Base-by-base conservation (phyloP, 2,329 filamentous ascomycete genomes). In the Aspergillus terreus region DNA sequence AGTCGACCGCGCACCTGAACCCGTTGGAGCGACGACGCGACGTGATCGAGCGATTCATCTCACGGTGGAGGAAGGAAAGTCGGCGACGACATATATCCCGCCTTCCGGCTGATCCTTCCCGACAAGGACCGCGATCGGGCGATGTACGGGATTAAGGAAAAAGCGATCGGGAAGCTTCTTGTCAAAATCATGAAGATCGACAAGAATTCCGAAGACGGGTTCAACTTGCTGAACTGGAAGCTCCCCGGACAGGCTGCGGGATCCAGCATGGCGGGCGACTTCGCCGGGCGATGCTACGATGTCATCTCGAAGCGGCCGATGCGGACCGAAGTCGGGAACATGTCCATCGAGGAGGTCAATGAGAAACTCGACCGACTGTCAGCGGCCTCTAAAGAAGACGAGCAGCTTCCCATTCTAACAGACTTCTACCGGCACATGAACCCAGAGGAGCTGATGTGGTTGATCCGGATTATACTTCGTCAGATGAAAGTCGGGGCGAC, bases 121-220 rank as follows among this genome's bases (percentile, higher is more conserved):
- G 90, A 95, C 63, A 95, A 95, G 66, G 94, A 99, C 65, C 84
- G 91, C 36, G 91, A 97, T 63, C 83, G 94, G 44, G 87, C 88
- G 15, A 91, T 96, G 77, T 99, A 97, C 64, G 90, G 92, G 1
- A 77, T 99, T 38, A 97, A 97, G 67, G 94, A 99, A 75, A 92
- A 87, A 67, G 83, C 86, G 4, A 91, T 99, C 53, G 92, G 87
- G 9, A 96, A 91, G 66, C 75, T 97, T 17, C 77, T 97, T n/a
- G 88, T 96, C 52, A 92, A 91, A 66, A 81, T 96, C 36, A 87
- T 96, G 78, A 92, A 92, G 66, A 95, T 99, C 62, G 87, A 92
- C 74, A 89, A 87, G 63, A 86, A 92, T 62, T 95, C 90, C 0
- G 90, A 95, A 57, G 92, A 97, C 74, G 92, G 86, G 0, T 86